A percentile compares a stretch with the other conserved stretches of the same genome.
Evolutionary conservation across 257 asterid genomes (phyloP).

Genomic region (Ocimum tenuiflorum): DNA sequence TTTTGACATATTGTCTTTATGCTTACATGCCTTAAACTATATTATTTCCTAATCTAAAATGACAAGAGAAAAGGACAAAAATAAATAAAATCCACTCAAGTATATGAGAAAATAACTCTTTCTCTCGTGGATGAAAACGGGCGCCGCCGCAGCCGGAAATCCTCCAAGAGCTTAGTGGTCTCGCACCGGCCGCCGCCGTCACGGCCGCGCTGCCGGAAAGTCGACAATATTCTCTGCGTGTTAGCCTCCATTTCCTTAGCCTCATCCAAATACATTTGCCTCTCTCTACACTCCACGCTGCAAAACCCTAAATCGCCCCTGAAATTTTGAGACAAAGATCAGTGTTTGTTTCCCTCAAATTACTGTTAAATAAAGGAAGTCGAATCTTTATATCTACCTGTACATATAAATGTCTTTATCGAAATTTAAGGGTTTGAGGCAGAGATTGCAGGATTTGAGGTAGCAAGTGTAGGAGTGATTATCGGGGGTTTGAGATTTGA

Average conservation of each 20-base stretch:
- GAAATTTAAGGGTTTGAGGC: conserved; percentile 29
- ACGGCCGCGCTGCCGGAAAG: conserved; percentile 24
- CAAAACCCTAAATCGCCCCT: conserved; percentile 76
- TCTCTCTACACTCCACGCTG: conserved; percentile 53
- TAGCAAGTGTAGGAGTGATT: conserved; percentile 10
- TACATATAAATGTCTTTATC: conserved; percentile 40
- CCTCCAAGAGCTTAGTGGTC: conserved; percentile 20
- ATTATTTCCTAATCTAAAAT: too few species aligned
- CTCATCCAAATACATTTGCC: conserved; percentile 54
- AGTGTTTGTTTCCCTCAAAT: not conserved
- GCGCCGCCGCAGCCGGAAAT: conserved; percentile 28
- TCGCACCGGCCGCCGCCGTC: conserved; percentile 23
- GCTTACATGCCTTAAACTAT: too few species aligned
- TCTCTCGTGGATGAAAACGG: conserved; percentile 20
- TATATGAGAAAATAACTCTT: conserved; percentile 33
- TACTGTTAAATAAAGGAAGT: too few species aligned
- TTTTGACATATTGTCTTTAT: too few species aligned
- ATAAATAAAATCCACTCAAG: not conserved
- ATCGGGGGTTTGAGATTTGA: not conserved
- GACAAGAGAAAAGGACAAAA: too few species aligned
- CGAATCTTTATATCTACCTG: conserved; percentile 11
- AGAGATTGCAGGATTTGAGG: conserved; percentile 42
- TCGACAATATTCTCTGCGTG: conserved; percentile 28
- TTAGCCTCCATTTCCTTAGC: conserved; percentile 42
- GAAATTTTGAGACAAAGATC: not conserved